These are phyloP conservation scores for Aspergillus chevalieri DNA, from an alignment of 2,329 filamentous ascomycete genomes.

Conservation along the genomic window DNA sequence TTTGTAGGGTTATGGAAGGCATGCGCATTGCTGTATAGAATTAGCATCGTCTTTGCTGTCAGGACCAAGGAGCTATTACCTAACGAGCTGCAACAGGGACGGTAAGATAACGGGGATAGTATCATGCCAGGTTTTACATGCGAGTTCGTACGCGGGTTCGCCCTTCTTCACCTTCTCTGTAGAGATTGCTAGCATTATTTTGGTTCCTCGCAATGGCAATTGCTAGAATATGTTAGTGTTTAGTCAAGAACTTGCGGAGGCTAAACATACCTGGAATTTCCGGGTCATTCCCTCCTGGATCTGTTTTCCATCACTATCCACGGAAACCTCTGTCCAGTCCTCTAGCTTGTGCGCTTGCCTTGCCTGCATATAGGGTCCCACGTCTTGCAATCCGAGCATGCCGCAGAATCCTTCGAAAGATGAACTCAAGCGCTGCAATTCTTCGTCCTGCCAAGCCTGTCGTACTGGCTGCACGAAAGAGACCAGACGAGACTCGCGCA, in stretches of 20 bases:
- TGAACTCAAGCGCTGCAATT: conserved; percentile 62
- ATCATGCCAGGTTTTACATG: conserved; percentile 77
- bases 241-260: background rate
- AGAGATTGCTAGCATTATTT: conserved; percentile 85
- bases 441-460: conserved; percentile 68
- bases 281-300: conserved; percentile 74
- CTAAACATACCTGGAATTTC: conserved; percentile 56
- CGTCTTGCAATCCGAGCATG: conserved; percentile 70
- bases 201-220: conserved; percentile 78
- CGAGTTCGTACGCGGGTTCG: conserved; percentile 66
- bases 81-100: conserved; percentile 75
- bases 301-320: conserved; percentile 72
- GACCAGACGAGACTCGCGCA: conserved; percentile 65
- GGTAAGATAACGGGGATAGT: conserved; percentile 77
- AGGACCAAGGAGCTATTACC: conserved; percentile 35
- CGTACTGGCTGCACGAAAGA: conserved; percentile 79
- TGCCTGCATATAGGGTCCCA: conserved; percentile 70
- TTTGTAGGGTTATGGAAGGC: conserved; percentile 81
- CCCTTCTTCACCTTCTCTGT: conserved; percentile 79
- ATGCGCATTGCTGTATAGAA: conserved; percentile 66
- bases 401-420: conserved; percentile 74
- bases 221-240: conserved; percentile 38
- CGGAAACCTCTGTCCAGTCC: conserved; percentile 73
- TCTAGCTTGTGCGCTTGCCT: conserved; percentile 67
- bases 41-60: conserved; percentile 7